Evolutionary conservation across 176 grass and related monocot genomes (phyloP).

Genomic region (Lolium multiflorum): DNA sequence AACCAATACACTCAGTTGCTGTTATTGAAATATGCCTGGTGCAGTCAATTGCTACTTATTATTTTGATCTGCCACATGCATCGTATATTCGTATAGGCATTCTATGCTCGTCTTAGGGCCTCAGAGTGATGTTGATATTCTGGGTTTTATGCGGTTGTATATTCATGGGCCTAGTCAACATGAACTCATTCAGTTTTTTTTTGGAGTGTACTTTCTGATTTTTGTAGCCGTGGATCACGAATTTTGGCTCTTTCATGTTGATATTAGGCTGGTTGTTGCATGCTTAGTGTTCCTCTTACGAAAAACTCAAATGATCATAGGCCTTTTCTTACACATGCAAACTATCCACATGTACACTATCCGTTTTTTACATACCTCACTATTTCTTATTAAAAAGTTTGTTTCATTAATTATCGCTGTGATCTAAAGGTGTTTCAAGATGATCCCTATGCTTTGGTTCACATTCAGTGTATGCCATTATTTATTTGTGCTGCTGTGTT

Average conservation of each 20-base stretch:
- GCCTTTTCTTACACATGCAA: not conserved
- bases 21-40: not conserved
- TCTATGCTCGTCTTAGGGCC: not conserved
- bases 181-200: not conserved
- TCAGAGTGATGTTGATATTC: not conserved
- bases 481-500: not conserved
- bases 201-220: not conserved
- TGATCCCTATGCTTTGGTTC: not conserved
- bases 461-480: not conserved
- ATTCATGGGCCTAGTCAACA: not conserved
- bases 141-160: not conserved
- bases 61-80: not conserved
- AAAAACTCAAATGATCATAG: not conserved
- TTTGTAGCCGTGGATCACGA: not conserved
- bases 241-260: not conserved
- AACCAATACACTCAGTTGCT: not conserved
- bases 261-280: not conserved
- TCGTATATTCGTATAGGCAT: not conserved
- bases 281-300: conserved; percentile 16
- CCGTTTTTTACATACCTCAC: not conserved
- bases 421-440: not conserved
- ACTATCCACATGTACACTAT: not conserved
- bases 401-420: not conserved
- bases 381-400: not conserved
- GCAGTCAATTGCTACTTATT: not conserved